Percentiles rank a stretch among this genome's conserved stretches.
These are phyloP conservation scores for Nematodospora anomalae DNA, from an alignment of 1,139 yeast species.

Conservation along the genomic window DNA sequence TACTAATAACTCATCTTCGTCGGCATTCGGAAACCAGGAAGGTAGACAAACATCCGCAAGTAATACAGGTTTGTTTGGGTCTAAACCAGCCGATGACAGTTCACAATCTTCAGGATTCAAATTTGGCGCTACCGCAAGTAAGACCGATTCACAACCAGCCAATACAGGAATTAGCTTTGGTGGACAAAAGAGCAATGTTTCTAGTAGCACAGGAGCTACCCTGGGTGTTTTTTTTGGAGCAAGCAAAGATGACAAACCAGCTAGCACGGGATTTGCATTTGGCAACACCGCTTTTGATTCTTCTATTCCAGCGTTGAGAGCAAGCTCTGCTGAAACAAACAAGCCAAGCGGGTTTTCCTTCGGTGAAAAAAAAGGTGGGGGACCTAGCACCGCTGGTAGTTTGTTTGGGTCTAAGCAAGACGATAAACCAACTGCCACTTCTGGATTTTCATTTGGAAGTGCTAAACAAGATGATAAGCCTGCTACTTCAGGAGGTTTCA, in stretches of 20 bases:
- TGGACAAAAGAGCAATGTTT: constrained; percentile 20
- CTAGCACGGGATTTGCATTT: constrained; percentile 20
- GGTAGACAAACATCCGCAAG: constrained; percentile 15
- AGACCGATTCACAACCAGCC: constrained; percentile 18
- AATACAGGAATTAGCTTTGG: constrained; percentile 18
- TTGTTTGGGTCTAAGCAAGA: constrained; percentile 23
- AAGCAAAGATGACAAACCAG: constrained; percentile 21
- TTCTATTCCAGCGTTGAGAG: constrained; percentile 11
- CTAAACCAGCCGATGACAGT: constrained; percentile 14
- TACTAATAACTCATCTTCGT: constrained; percentile 2
- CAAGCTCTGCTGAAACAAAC: constrained; percentile 19
- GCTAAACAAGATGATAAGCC: constrained; percentile 22
- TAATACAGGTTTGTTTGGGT: constrained; percentile 9
- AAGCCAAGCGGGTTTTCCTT: constrained; percentile 16
- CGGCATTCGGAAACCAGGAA: constrained; percentile 4
- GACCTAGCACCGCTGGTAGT: constrained; percentile 12
- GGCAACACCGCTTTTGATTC: constrained; percentile 15
- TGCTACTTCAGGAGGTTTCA: constrained; percentile 16
- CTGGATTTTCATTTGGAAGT: constrained; percentile 24
- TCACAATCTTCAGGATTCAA: constrained; percentile 9
- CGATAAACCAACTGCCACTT: constrained; percentile 18
- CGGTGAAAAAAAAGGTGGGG: constrained; percentile 20
- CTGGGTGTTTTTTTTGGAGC: constrained; percentile 25
- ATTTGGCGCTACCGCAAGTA: constrained; percentile 26
- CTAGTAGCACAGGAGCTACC: constrained; percentile 14